Evolutionary conservation across 331 rosid genomes (phyloP).

Genomic region (Ulmus americana): DNA sequence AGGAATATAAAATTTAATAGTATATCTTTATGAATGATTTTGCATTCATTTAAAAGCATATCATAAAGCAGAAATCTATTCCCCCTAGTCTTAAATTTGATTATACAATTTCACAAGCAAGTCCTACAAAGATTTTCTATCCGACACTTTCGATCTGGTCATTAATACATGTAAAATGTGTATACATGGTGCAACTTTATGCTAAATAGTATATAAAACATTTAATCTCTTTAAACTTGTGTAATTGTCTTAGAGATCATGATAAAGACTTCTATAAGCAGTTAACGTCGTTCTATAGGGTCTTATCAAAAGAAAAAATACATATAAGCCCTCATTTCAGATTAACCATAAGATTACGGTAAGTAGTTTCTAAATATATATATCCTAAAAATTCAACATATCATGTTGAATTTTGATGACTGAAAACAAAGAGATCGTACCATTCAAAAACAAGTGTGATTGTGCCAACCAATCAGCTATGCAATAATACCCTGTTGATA

Average conservation of each 20-base stretch:
- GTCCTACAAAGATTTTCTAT: too few species aligned
- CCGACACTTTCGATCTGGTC: too few species aligned
- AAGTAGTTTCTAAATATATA: conserved; percentile 2
- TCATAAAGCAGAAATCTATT: too few species aligned
- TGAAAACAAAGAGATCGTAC: conserved; percentile 1
- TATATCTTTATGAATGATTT: too few species aligned
- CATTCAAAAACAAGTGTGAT: conserved; percentile 20
- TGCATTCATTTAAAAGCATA: too few species aligned
- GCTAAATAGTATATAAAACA: not conserved
- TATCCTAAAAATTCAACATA: conserved; percentile 14
- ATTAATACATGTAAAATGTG: not conserved
- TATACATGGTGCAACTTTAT: conserved; percentile 3
- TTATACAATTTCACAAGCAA: too few species aligned
- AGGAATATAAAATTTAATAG: too few species aligned
- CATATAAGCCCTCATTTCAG: conserved; percentile 1
- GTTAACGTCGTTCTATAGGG: not conserved
- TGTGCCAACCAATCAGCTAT: conserved; percentile 21
- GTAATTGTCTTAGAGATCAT: not conserved
- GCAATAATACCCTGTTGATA: conserved; percentile 7
- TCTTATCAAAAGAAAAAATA: not conserved
- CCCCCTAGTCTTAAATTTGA: too few species aligned
- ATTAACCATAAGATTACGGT: conserved; percentile 3
- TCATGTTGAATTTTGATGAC: conserved; percentile 11
- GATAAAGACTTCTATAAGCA: not conserved
- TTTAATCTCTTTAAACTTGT: conserved; percentile 3